Conservation (phyloP, 2,329 filamentous ascomycete genomes). For the Neopestalotiopsis sp. region DNA sequence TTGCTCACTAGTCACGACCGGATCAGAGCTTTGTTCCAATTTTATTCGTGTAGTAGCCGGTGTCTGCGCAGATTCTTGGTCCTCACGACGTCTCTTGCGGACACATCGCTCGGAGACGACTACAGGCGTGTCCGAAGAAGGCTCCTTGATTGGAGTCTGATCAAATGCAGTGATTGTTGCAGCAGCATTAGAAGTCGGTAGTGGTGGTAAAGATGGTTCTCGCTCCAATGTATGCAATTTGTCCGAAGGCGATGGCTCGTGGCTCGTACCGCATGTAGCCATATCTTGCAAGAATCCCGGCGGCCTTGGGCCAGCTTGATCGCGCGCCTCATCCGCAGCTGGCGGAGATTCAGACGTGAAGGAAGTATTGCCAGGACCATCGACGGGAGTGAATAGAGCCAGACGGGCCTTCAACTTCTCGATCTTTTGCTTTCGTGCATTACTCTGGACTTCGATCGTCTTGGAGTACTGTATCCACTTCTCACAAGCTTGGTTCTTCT, state of each 20-base stretch:
- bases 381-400: conserved; percentile 18
- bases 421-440: conserved; percentile 42
- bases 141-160: conserved; percentile 51
- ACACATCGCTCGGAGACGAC: conserved; percentile 56
- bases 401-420: conserved; percentile 46
- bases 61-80: conserved; percentile 28
- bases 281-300: neutral
- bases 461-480: conserved; percentile 53
- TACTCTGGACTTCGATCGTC: conserved; percentile 41
- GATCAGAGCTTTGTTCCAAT: conserved; percentile 44
- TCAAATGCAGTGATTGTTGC: neutral
- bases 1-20: conserved; percentile 32
- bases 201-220: conserved; percentile 34
- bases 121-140: conserved; percentile 58
- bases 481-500: conserved; percentile 47
- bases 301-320: neutral
- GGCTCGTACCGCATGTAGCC: neutral
- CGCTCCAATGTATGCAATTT: neutral
- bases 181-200: conserved; percentile 25
- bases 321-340: conserved; percentile 2
- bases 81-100: conserved; percentile 51
- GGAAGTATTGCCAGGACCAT: conserved; percentile 25
- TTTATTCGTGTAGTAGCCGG: conserved; percentile 45
- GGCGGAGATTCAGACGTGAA: conserved; percentile 29
- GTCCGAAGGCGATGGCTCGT: conserved; percentile 1